Conservation (phyloP, 2,329 filamentous ascomycete species). For the Scedosporium boydii region DNA sequence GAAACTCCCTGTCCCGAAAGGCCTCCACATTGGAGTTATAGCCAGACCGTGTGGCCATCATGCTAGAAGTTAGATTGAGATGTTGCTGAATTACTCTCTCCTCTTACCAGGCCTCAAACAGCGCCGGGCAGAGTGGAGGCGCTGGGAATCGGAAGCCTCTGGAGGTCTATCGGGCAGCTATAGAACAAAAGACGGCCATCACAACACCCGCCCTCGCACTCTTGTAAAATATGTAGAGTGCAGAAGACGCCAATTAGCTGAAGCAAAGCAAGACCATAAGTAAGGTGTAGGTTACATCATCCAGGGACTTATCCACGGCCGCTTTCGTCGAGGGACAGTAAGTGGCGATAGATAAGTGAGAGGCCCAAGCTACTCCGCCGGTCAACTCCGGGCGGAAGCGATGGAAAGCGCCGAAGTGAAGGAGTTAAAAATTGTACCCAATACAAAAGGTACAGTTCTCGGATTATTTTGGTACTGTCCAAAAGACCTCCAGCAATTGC, state of each 20-base stretch:
- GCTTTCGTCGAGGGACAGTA: neutral
- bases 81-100: neutral
- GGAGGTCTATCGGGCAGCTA: too few relatives aligned
- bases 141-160: too few relatives aligned
- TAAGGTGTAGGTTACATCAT: neutral
- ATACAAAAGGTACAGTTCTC: neutral
- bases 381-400: conserved; percentile 1
- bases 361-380: neutral
- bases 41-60: conserved; percentile 4
- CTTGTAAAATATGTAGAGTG: too few relatives aligned
- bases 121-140: too few relatives aligned
- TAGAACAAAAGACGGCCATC: too few relatives aligned
- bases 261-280: too few relatives aligned
- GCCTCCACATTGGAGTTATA: conserved; percentile 53
- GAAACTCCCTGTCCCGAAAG: conserved; percentile 53
- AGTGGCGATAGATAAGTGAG: neutral
- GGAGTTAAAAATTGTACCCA: neutral
- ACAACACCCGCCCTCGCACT: too few relatives aligned
- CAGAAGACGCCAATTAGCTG: too few relatives aligned
- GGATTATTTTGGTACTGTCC: neutral
- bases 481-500: neutral
- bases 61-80: neutral
- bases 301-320: neutral
- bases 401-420: conserved; percentile 1
- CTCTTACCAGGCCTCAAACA: too few relatives aligned